These are phyloP conservation scores for Colletotrichum incanum DNA, from an alignment of 2,329 filamentous ascomycete genomes.

Conservation along the genomic window DNA sequence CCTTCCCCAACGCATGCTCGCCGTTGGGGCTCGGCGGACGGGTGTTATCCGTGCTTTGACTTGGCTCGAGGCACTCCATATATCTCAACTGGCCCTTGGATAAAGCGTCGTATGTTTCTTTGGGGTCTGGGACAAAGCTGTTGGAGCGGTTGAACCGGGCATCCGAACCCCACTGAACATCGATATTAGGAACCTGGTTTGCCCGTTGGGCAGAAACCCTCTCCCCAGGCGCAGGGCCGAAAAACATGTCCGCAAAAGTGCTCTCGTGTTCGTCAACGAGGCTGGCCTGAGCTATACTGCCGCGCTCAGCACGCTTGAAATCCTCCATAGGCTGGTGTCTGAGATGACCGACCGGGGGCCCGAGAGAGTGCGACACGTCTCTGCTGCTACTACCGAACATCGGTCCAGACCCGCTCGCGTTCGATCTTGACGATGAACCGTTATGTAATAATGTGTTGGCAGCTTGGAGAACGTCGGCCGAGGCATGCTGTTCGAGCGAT, in stretches of 20 bases:
- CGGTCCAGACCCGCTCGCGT: slow-evolving; percentile 44
- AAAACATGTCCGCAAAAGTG: slow-evolving; percentile 61
- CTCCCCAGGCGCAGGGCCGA: slow-evolving; percentile 48
- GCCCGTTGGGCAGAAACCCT: slow-evolving; percentile 42
- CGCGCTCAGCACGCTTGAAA: slow-evolving; percentile 59
- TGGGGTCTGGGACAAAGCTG: slow-evolving; percentile 71
- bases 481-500: slow-evolving; percentile 51
- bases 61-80: slow-evolving; percentile 71
- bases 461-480: slow-evolving; percentile 72
- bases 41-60: slow-evolving; percentile 72
- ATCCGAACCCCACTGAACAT: slow-evolving; percentile 79
- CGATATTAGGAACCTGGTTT: slow-evolving; percentile 54
- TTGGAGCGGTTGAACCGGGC: slow-evolving; percentile 71
- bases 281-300: slow-evolving; percentile 46
- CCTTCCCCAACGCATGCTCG: slow-evolving; percentile 45
- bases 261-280: slow-evolving; percentile 51
- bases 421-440: slow-evolving; percentile 50
- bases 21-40: slow-evolving; percentile 69
- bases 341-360: slow-evolving; percentile 58
- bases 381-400: slow-evolving; percentile 38
- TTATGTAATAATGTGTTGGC: slow-evolving; percentile 66
- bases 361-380: slow-evolving; percentile 45
- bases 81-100: slow-evolving; percentile 70
- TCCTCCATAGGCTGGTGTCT: slow-evolving; percentile 61
- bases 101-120: slow-evolving; percentile 72